Percentiles rank a stretch among this genome's conserved stretches.
These are phyloP conservation scores for Zymoseptoria brevis DNA, from an alignment of 2,329 filamentous ascomycete species.

Conservation along the genomic window DNA sequence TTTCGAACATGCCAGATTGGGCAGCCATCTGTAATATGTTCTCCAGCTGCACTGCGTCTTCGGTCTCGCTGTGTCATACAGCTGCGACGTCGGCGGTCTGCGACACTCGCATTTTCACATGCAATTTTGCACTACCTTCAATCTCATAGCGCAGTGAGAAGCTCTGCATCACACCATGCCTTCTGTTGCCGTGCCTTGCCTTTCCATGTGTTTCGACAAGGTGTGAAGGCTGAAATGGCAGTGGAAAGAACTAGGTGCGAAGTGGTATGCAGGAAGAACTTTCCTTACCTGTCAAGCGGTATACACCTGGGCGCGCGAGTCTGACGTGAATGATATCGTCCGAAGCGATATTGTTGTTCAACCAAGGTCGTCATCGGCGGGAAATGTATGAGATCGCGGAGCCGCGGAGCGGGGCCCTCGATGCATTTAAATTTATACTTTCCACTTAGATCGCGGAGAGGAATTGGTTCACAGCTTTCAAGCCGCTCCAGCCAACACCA, in stretches of 20 bases:
- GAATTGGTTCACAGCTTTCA: not conserved
- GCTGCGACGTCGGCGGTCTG: not conserved
- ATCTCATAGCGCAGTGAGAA: not conserved
- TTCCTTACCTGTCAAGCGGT: not conserved
- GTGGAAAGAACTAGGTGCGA: no score
- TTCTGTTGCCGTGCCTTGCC: not conserved
- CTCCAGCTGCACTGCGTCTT: not conserved
- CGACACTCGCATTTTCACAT: not conserved
- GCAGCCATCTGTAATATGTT: not conserved
- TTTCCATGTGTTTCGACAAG: not conserved
- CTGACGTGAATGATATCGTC: no score
- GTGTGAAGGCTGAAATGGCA: not conserved
- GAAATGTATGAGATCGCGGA: not conserved
- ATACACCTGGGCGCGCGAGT: no score
- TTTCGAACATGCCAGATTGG: not conserved
- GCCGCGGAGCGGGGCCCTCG: not conserved
- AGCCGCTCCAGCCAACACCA: not conserved
- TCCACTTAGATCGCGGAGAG: not conserved
- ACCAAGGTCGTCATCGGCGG: not conserved
- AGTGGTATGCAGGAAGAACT: not conserved
- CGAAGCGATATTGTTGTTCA: not conserved
- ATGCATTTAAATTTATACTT: not conserved
- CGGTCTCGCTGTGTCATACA: not conserved
- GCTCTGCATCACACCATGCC: not conserved
- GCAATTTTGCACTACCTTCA: not conserved